A percentile compares a stretch with the other conserved stretches of the same genome.
Conservation (phyloP, 129 eudicot species). For the Chrysanthemum lavandulifolium region DNA sequence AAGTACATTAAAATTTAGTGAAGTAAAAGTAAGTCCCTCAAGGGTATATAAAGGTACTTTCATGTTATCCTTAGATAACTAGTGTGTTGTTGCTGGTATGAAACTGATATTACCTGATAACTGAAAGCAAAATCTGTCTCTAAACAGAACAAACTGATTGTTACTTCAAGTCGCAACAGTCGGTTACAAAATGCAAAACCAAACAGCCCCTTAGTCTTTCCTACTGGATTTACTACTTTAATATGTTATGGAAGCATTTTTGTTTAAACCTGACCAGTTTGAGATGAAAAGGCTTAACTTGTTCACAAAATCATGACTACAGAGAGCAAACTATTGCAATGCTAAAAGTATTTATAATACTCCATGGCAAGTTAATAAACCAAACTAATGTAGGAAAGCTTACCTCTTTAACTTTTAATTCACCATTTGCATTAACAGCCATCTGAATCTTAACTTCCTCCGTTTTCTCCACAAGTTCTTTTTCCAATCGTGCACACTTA, state of each 20-base stretch:
- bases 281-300: background rate
- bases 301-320: background rate
- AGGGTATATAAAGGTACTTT: background rate
- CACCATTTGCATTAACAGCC: slow-evolving; percentile 37
- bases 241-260: background rate
- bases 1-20: background rate
- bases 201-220: background rate
- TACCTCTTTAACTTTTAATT: slow-evolving; percentile 70
- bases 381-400: slow-evolving; percentile 10
- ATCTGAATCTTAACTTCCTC: slow-evolving; percentile 48
- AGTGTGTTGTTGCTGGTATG: background rate
- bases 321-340: background rate
- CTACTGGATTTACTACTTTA: no score
- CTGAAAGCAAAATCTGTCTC: background rate
- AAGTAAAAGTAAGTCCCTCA: background rate
- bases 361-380: background rate
- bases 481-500: slow-evolving; percentile 51
- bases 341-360: background rate
- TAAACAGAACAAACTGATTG: background rate
- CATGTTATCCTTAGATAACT: background rate
- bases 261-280: background rate
- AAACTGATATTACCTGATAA: background rate
- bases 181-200: background rate
- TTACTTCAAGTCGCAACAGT: background rate
- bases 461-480: slow-evolving; percentile 38